Base-by-base conservation (phyloP, 1,284 basidiomycete genomes). In the Malassezia obtusa region DNA sequence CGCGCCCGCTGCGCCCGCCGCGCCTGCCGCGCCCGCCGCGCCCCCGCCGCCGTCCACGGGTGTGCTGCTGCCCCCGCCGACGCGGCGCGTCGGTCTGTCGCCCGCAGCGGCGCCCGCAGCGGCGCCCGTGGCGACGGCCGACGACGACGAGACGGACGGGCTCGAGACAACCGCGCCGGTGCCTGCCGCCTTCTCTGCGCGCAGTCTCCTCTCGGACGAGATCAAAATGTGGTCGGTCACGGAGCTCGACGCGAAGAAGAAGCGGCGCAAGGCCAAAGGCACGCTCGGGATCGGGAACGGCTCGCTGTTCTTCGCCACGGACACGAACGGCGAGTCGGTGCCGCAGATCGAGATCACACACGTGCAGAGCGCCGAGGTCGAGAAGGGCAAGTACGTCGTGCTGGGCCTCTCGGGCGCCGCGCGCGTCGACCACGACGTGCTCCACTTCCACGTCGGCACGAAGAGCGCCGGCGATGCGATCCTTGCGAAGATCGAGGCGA, bases 201-300 rank as follows among this genome's bases (percentile, higher is more conserved):
- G 14, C 59, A 56, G 3, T 52, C 60, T 5, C 33, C 56, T 10
- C 40, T 53, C 22, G 60, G 71, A 73, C 45, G 67, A 66, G 33
- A 73, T 72, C 58, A 63, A 67, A 36, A 73, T 73, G 71, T 73
- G 71, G 71, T 55, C 66, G 38, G 70, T 72, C 14, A 65, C 67
- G 15, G 43, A 62, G 10, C 44, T 72, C 21, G 70, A 73, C 48
- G 50, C 47, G 1, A 50, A 50, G 31, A 56, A 56, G 31, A 25
- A 52, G 51, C 71, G 71, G 51, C 68, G 68, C 49, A 66, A 68
- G 44, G 65, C 64, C 41, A 71, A 71, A 52, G 71, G 71, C 32
- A 73, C 71, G 2, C 62, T 73, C 35, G 71, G 71, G 28, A 63
- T 73, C 48, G 71, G 71, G 36, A 71, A 71, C 38, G 67, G 57